Evolutionary conservation across 148 eudicot species (phyloP).

Genomic region (Selenicereus undatus): DNA sequence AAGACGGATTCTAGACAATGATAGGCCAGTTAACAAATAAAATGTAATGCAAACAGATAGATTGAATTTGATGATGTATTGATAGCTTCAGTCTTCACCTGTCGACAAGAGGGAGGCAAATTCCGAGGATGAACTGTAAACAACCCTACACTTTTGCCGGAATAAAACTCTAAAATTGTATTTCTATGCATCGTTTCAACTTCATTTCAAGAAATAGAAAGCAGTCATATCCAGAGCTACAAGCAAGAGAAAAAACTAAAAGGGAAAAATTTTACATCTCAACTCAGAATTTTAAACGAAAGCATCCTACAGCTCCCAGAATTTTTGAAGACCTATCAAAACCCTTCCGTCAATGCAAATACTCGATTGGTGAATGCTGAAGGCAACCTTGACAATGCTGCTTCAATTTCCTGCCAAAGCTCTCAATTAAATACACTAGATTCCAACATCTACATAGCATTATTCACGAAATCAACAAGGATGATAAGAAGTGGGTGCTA

Average conservation of each 20-base stretch:
- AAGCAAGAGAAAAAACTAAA: background rate
- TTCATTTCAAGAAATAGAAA: background rate
- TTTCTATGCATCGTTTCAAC: background rate
- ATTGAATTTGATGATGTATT: too few relatives aligned
- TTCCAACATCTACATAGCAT: background rate
- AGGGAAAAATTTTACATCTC: background rate
- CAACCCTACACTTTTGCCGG: background rate
- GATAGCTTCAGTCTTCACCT: too few relatives aligned
- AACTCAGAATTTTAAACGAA: background rate
- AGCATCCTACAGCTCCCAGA: background rate
- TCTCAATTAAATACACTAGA: background rate
- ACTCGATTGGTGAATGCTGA: constrained; percentile 60
- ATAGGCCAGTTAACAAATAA: too few relatives aligned
- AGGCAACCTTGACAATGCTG: constrained; percentile 60
- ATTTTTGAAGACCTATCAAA: constrained; percentile 32
- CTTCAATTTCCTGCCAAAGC: constrained; percentile 62
- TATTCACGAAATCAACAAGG: background rate
- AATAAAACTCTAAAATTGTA: too few relatives aligned
- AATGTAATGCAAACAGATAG: too few relatives aligned
- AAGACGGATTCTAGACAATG: too few relatives aligned
- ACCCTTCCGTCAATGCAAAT: constrained; percentile 73
- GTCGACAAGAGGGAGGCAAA: background rate
- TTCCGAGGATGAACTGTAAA: background rate
- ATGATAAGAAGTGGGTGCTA: background rate
- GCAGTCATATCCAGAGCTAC: background rate